Evolutionary conservation across 768 basidiomycete genomes (phyloP), one percentile per base, ranked within the genome.

Genomic region (Fibroporia radiculosa): DNA sequence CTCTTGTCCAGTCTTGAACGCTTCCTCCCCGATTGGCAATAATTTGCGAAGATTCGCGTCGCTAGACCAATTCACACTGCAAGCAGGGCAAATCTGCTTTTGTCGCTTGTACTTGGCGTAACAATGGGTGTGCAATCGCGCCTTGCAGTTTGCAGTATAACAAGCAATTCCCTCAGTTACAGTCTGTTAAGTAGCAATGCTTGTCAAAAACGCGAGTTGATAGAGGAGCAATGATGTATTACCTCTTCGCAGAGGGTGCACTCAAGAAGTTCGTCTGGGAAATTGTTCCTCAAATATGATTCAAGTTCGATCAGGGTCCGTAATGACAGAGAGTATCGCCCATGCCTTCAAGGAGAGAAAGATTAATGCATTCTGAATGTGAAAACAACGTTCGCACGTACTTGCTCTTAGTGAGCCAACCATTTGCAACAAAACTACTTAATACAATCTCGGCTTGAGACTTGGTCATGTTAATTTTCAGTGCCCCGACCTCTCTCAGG

Each of bases 381-480:
- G 11, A 35, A 2, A 0, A n/a, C 6, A 37, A 14, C 4, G 26
- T 8, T 4, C 42, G 11, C 22, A 70, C 82, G 55, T 56, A 82
- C 83, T 72, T 75, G 82, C 82, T 88, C 66, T 80, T 82, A 36
- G 76, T 48, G 8, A 86, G 63, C 88, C 84, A 89, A 12, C 83
- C 84, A 54, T 77, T 80, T n/a, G 88, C 82, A 0, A 91, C 85
- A 56, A 93, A 88, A 54, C 84, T 91, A 23, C 71, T 66, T 12
- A 93, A 66, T 12, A 88, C 74, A 14, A 70, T 62, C 62, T 89
- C 84, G 0, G 79, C 85, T 53, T 84, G 86, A 1, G 79, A 70
- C 59, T 90, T 84, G 39, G 78, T 80, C 71, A 91, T 80, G 49
- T 68, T 82, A 3, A 64, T 56, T 42, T 61, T 58, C 48, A 88